Conservation (phyloP, 768 basidiomycete genomes). For the Lactarius hatsudake region DNA sequence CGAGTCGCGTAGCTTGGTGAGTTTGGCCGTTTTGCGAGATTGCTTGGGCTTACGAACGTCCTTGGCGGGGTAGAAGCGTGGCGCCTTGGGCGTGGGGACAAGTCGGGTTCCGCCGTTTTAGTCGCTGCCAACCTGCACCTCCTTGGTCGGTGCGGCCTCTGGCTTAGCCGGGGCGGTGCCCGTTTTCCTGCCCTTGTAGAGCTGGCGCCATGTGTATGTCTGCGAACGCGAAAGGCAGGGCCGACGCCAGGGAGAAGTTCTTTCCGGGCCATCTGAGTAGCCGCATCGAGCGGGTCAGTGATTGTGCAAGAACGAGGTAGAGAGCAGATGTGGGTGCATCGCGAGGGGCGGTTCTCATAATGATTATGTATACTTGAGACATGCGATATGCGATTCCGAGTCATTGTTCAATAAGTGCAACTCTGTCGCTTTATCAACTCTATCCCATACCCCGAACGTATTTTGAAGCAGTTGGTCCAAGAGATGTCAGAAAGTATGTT, state of each 20-base stretch:
- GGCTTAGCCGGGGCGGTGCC: conserved; percentile 60
- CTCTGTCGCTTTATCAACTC: neutral
- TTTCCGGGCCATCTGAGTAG: conserved; percentile 76
- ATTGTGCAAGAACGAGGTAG: neutral
- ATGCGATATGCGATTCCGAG: conserved; percentile 8
- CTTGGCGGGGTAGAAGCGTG: conserved; percentile 93
- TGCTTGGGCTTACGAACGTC: conserved; percentile 90
- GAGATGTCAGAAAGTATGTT: neutral
- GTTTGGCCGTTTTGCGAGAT: conserved; percentile 82
- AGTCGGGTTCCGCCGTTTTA: conserved; percentile 90
- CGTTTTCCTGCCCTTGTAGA: conserved; percentile 85
- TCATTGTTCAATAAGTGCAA: neutral
- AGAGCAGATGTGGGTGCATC: conserved; percentile 34
- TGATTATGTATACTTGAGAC: conserved; percentile 21
- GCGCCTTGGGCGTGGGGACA: conserved; percentile 80
- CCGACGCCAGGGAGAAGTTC: conserved; percentile 80
- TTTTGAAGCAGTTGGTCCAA: neutral
- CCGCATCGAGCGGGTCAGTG: conserved; percentile 19
- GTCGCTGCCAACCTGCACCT: conserved; percentile 82
- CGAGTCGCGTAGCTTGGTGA: conserved; percentile 73
- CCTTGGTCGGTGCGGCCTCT: conserved; percentile 59
- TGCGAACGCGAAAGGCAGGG: conserved; percentile 79
- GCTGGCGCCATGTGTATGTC: conserved; percentile 74
- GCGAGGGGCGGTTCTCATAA: conserved; percentile 21
- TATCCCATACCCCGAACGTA: neutral